Base-by-base conservation (phyloP, 345 rosid genomes). In the Camelina laxa region DNA sequence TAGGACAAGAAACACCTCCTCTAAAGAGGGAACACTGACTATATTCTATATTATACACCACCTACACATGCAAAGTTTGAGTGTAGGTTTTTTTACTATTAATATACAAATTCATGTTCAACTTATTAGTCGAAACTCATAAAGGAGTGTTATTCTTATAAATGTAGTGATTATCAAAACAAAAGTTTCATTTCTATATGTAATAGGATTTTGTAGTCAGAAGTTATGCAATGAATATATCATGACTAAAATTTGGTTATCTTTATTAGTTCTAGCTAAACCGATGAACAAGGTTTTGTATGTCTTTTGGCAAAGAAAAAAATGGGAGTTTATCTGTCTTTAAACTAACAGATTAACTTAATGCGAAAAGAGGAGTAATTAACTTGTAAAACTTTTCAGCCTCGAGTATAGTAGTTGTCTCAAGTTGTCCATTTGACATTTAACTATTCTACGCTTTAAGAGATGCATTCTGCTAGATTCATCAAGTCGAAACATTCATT, bases 391-490 rank as follows among this genome's bases (percentile, higher is more conserved):
- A 33, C 0, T 54, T 35, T 15, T 50, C 10, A 42, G 57, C 24
- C 38, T 45, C 50, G 10, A 56, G 20, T 58, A 57, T 21, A 50
- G 57, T 16, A 58, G 35, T 22, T 62, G 22, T 72, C 16, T 72
- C 69, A 75, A 75, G 73, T 67, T 67, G 73, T 31, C 50, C 21
- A 53, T 69, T 69, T 27, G 64, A 75, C 31, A 75, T 38, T 68
- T 68, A 60, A 50, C 58, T 61, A 61, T 7, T 30, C 4, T 27
- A 59, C n/a, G 50, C 67, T 56, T 65, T 56, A 21, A 55, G 48
- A 44, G 45, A 73, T 24, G 16, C 67, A 66, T 58, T 27, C 19
- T 41, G n/a, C 48, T 41, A 65, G 57, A 74, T 65, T 56, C 53
- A 51, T 30, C 62, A 67, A 75, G 79, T 75, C 33, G 73, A 30